Evolutionary conservation across 176 grass and related monocot genomes (phyloP), one percentile per base, ranked within the genome.

Genomic region (Aegilops sharonensis): DNA sequence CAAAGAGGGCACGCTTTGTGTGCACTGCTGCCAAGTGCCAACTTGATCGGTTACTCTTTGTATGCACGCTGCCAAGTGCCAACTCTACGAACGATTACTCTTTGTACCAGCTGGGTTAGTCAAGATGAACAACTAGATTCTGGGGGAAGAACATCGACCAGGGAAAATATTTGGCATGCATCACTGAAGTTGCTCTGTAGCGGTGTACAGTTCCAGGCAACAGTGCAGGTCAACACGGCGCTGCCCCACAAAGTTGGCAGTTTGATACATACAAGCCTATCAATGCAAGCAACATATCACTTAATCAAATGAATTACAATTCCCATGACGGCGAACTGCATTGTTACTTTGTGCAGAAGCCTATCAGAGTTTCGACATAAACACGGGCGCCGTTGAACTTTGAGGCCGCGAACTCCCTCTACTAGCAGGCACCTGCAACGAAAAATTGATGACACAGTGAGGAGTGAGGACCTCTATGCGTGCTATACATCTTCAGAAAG

Each of bases 321-420:
- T 47, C 13, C 29, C 8, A n/a, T 9, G 43, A 29, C 8, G 0
- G 14, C 8, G 27, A 5, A 67, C 37, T 2, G 29, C 17, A 31
- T 14, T 18, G 14, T 84, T 71, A 56, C 25, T 60, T 67, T 67
- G 45, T 61, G 45, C 7, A 40, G 2, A 34, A 36, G 60, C 64
- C 63, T 40, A 68, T 91, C 70, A 88, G 54, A 91, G 85, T 69
- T 88, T 91, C 3, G 89, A 88, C 2, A 85, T 40, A n/a, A 84
- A 20, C 17, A 61, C 12, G 59, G 10, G 27, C 29, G n/a, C 21
- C 12, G 4, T 17, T 5, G 27, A 27, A 0, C 11, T 52, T 7
- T 83, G 52, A 83, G 79, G 72, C 4, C 1, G 59, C 15, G 5
- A n/a, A n/a, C 67, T 37, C 21, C 36, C 18, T 43, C 59, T 59